Conservation (phyloP, 768 basidiomycete species). For the Hericium coralloides region DNA sequence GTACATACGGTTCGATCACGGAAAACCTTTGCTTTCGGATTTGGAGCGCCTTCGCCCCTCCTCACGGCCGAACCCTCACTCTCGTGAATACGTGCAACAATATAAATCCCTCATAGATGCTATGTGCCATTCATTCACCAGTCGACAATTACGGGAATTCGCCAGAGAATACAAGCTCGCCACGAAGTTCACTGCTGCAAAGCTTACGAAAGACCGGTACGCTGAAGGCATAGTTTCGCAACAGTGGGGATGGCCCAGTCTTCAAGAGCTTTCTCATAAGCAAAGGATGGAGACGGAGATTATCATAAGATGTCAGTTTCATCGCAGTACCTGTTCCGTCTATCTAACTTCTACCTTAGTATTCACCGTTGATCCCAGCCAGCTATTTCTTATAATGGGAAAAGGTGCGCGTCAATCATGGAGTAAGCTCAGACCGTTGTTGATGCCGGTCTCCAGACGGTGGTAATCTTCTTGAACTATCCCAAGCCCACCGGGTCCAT, state of each 20-base stretch:
- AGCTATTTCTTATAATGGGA: slow-evolving; percentile 65
- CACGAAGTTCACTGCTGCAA: slow-evolving; percentile 3
- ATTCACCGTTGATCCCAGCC: slow-evolving; percentile 44
- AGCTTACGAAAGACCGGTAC: slow-evolving; percentile 28
- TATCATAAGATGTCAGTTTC: slow-evolving; percentile 34
- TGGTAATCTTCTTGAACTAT: slow-evolving; percentile 46
- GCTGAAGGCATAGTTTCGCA: slow-evolving; percentile 51
- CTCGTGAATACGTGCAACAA: slow-evolving; percentile 38
- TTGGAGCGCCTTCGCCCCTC: slow-evolving; percentile 48
- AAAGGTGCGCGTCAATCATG: slow-evolving; percentile 37
- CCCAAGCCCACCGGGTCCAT: slow-evolving; percentile 51
- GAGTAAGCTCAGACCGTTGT: not conserved
- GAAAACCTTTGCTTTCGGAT: slow-evolving; percentile 46
- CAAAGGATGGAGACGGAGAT: slow-evolving; percentile 42
- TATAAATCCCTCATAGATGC: slow-evolving; percentile 46
- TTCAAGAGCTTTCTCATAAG: slow-evolving; percentile 41
- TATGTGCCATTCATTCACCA: slow-evolving; percentile 55
- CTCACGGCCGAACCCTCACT: slow-evolving; percentile 29
- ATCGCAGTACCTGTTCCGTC: not conserved
- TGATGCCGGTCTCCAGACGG: slow-evolving; percentile 41
- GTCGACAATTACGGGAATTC: slow-evolving; percentile 49
- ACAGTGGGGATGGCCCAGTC: slow-evolving; percentile 62
- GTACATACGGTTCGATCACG: too few relatives aligned
- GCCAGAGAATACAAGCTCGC: slow-evolving; percentile 38
- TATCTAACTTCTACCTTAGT: slow-evolving; percentile 26